Evolutionary conservation across 345 rosid genomes (phyloP).

Genomic region (Eucalyptus lansdowneana): DNA sequence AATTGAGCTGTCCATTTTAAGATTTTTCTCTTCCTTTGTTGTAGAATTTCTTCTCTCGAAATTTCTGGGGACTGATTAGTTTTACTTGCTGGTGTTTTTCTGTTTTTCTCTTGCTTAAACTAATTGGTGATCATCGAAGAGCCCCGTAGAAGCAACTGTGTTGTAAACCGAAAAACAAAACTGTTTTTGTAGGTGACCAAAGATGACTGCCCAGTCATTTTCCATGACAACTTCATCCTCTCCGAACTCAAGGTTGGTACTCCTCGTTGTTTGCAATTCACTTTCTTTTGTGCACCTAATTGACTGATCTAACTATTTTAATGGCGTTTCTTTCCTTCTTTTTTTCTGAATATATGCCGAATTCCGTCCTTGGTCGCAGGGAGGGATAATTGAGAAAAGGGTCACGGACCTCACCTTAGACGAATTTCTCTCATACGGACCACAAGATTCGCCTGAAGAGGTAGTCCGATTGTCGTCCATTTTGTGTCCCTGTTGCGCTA

Average conservation of each 20-base stretch:
- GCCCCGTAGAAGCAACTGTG: background rate
- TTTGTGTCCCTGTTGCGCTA: background rate
- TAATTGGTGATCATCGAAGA: background rate
- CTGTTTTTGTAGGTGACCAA: conserved; percentile 76
- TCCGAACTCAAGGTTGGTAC: conserved; percentile 49
- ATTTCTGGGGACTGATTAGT: background rate
- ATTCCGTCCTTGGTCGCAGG: conserved; percentile 19
- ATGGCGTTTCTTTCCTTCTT: background rate
- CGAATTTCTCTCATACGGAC: conserved; percentile 70
- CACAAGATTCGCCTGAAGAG: conserved; percentile 35
- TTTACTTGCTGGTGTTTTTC: background rate
- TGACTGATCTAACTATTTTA: background rate
- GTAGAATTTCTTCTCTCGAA: background rate
- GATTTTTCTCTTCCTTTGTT: background rate
- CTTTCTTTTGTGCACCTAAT: background rate
- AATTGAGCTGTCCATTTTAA: background rate
- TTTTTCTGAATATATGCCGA: background rate
- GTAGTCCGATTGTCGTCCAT: background rate
- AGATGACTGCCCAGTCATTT: conserved; percentile 90
- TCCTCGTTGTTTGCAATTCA: background rate
- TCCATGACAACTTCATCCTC: conserved; percentile 76
- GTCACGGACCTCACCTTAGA: conserved; percentile 52
- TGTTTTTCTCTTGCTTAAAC: background rate
- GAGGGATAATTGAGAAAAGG: conserved; percentile 57
- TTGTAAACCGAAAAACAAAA: background rate